phyloP scores from a whole-genome alignment of 2,329 filamentous ascomycete species.

The Rutstroemia sp. region DNA sequence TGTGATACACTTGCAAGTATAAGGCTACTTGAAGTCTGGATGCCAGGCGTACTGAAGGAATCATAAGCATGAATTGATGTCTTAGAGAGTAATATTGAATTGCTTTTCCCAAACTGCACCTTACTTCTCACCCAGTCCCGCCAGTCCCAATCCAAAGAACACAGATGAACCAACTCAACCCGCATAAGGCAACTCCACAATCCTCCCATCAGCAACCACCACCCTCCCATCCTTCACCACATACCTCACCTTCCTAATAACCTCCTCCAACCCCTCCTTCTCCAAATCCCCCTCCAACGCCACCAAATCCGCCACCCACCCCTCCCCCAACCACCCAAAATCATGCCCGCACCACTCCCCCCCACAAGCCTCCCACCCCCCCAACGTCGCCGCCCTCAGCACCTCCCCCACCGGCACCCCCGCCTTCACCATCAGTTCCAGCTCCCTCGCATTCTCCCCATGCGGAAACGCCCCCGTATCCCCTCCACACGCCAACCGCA shows the following conservation, averaged over 20 bases:
- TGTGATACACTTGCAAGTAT: too few species aligned
- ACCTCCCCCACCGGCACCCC: neutral
- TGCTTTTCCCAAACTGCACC: too few species aligned
- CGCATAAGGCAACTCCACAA: neutral
- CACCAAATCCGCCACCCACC: neutral
- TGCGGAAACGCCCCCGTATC: neutral
- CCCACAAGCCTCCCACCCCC: neutral
- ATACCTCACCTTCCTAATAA: neutral
- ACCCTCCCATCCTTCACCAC: neutral
- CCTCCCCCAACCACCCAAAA: neutral
- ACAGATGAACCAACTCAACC: too few species aligned
- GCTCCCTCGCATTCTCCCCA: neutral
- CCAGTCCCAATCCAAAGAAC: too few species aligned
- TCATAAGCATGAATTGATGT: too few species aligned
- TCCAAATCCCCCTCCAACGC: neutral
- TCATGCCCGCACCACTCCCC: neutral
- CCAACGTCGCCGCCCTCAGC: neutral
- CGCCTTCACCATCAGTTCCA: neutral
- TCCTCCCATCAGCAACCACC: neutral
- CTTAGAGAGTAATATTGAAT: too few species aligned
- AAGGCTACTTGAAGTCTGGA: too few species aligned
- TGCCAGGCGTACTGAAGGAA: too few species aligned
- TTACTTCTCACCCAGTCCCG: too few species aligned
- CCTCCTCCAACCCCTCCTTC: neutral
- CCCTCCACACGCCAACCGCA: neutral